Conservation (phyloP, 345 rosid genomes). For the Rhodamnia argentea region DNA sequence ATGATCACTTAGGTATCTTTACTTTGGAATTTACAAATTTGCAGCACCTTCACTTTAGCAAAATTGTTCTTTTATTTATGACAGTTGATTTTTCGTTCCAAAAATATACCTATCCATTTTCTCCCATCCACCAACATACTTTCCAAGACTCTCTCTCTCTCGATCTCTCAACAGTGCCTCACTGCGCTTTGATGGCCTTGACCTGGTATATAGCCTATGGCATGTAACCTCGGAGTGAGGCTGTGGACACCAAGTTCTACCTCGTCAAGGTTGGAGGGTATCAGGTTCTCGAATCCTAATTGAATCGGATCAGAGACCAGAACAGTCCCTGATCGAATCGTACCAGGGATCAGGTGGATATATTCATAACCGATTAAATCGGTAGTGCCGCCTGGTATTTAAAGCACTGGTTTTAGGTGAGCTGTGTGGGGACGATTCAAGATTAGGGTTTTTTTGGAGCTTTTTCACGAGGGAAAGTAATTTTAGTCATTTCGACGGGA, state of each 20-base stretch:
- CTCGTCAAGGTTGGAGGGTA: background rate
- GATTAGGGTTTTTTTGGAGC: background rate
- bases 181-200: background rate
- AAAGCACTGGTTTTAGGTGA: background rate
- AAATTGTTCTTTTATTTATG: background rate
- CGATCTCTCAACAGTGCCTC: background rate
- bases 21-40: background rate
- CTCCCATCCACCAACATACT: background rate
- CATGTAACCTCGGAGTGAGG: background rate
- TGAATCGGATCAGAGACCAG: background rate
- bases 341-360: background rate
- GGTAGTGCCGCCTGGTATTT: background rate
- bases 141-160: background rate
- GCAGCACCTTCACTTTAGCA: background rate
- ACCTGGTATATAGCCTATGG: background rate
- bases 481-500: background rate
- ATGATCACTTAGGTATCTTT: background rate
- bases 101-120: background rate
- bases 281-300: background rate
- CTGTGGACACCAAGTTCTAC: background rate
- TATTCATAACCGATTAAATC: background rate
- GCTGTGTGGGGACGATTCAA: background rate
- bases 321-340: background rate
- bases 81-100: background rate
- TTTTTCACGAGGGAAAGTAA: background rate